Conservation (phyloP, 2,329 filamentous ascomycete species). For the Aspergillus sp. region DNA sequence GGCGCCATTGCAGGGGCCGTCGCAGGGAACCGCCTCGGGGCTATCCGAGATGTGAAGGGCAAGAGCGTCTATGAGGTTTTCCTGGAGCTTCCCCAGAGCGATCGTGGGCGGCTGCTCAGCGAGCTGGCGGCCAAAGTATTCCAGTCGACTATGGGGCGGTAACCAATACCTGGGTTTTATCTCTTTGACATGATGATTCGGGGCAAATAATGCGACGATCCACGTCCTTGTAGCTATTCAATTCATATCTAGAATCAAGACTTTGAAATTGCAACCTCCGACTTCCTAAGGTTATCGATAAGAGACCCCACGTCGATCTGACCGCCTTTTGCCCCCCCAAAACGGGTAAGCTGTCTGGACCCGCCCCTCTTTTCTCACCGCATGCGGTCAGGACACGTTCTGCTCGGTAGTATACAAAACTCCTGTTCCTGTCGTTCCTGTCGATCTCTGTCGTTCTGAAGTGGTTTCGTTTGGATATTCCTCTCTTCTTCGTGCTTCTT, state of each 20-base stretch:
- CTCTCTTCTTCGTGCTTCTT: neutral
- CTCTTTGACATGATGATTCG: neutral
- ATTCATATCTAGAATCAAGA: neutral
- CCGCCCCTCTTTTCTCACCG: slow-evolving; percentile 19
- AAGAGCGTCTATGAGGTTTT: slow-evolving; percentile 96
- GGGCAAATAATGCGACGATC: too few relatives aligned
- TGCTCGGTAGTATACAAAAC: neutral
- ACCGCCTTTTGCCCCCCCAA: slow-evolving; percentile 8
- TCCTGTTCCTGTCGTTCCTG: slow-evolving; percentile 13
- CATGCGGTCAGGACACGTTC: slow-evolving; percentile 26
- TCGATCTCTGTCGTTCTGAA: slow-evolving; percentile 3
- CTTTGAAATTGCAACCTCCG: neutral
- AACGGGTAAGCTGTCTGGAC: slow-evolving; percentile 4
- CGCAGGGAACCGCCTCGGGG: slow-evolving; percentile 87
- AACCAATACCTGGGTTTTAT: neutral
- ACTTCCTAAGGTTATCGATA: slow-evolving; percentile 27
- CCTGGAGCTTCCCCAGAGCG: slow-evolving; percentile 76
- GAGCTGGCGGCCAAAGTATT: slow-evolving; percentile 86
- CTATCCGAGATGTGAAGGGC: slow-evolving; percentile 81
- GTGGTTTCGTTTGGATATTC: neutral
- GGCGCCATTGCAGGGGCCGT: slow-evolving; percentile 87
- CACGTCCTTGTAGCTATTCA: too few relatives aligned
- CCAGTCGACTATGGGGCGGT: slow-evolving; percentile 35
- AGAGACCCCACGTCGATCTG: slow-evolving; percentile 6
- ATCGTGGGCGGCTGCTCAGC: slow-evolving; percentile 75